Base-by-base conservation (phyloP, 768 basidiomycete genomes). In the Podaxis pistillaris region DNA sequence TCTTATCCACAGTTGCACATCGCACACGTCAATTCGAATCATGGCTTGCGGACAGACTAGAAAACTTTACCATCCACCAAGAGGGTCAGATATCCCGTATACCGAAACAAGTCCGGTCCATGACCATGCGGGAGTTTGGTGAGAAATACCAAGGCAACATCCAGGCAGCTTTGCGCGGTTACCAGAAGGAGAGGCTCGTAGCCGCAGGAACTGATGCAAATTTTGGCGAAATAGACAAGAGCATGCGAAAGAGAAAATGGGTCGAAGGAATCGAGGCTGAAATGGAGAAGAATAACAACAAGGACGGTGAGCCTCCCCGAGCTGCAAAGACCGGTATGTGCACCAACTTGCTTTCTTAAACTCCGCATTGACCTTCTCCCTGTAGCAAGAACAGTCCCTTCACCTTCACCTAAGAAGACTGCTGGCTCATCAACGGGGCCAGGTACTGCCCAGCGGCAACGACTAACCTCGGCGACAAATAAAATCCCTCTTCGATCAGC, bases 201-300 rank as follows among this genome's bases (percentile, higher is more conserved):
- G 79, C 79, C 22, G 78, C 78, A 30, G 81, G 81, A 26, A 82
- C 79, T 22, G 82, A 80, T 55, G 81, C 79, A 5, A 78, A 78
- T 15, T 70, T 79, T 50, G 79, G 81, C 2, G 86, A 85, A 63
- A 85, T 90, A 57, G 88, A 91, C 65, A 81, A 83, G 66, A 84
- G 79, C 58, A 86, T 86, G 60, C 80, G 88, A 63, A 93, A 93
- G 72, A 77, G 91, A 66, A 92, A 92, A 72, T 90, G 89, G 89
- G 82, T 86, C 3, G 87, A 84, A 17, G 81, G 84, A 56, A 87
- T 88, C 68, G 83, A 86, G 53, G 78, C 73, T 9, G 82, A 81
- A 28, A 72, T 73, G 33, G 79, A 78, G 53, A 61, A 61, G 55
- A 54, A 75, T 75, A 37, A 69, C 22, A 68, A 56, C 64, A 75